Evolutionary conservation across 495 filamentous ascomycete species (phyloP), one percentile per base, ranked within the genome.

Genomic region (Aeminium ludgeri): DNA sequence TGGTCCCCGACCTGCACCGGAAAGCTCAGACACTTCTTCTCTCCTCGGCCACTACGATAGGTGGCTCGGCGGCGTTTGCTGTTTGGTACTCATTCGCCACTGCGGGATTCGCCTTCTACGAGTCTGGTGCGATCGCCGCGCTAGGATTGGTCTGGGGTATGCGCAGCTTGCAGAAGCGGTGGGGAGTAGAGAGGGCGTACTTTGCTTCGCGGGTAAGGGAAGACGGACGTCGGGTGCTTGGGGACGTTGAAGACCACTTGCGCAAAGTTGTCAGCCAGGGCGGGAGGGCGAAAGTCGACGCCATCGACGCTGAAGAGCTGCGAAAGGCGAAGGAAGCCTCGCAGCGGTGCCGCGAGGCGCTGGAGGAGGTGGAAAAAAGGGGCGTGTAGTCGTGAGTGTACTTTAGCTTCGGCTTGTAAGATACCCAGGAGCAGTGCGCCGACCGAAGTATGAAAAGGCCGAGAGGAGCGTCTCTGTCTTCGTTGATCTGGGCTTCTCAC

Each of bases 121-220:
- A 87, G 57, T 76, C 80, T 10, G 74, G 79, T 23, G 80, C 78
- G 11, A 62, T 94, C n/a, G 82, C 74, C 0, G 84, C 82, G 2
- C 56, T 91, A 5, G 86, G 84, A 6, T 50, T 83, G 5, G 74
- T 81, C 3, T 81, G 76, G 64, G 76, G 78, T 40, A 52, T 86
- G 46, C 61, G 76, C 17, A 65, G 77, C 16, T 66, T 95, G 62
- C 87, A 95, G 58, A 73, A 58, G 48, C 63, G 70, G 49, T 96
- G 87, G 87, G 80, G 85, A 44, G 56, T 51, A 6, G 80, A 77
- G 10, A 69, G 78, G 29, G 58, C 50, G 6, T 72, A 66, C 48
- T 96, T 84, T 78, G 73, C 85, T 54, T 73, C 65, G 3, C 74
- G 80, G 51, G 71, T 93, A 8, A 70, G 75, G 45, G 86, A 94